Conservation (phyloP, 1,139 yeast genomes). For the Yamadazyma membranifaciens region DNA sequence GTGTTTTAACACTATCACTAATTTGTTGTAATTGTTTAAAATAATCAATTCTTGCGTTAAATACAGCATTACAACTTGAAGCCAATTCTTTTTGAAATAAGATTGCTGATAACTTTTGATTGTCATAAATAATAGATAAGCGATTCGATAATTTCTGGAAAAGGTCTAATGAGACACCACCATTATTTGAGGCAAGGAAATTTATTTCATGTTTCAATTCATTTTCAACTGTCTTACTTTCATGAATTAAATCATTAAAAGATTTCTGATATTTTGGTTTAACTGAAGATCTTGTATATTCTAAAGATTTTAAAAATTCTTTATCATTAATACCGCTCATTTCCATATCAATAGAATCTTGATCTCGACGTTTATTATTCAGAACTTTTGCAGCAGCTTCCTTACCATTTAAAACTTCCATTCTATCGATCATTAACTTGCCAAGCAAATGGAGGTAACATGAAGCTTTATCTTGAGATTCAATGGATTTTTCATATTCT, state of each 20-base stretch:
- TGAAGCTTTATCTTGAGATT: constrained; percentile 70
- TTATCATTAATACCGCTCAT: constrained; percentile 26
- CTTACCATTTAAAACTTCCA: constrained; percentile 27
- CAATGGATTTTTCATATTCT: constrained; percentile 73
- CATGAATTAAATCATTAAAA: constrained; percentile 30
- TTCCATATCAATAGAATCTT: constrained; percentile 24
- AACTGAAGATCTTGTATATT: constrained; percentile 24
- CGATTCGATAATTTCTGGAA: constrained; percentile 23
- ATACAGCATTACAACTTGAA: constrained; percentile 58
- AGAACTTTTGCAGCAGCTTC: constrained; percentile 22
- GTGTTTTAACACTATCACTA: constrained; percentile 68
- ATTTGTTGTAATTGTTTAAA: constrained; percentile 81
- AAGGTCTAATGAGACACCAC: constrained; percentile 19
- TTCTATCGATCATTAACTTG: constrained; percentile 55
- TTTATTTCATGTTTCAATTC: constrained; percentile 21
- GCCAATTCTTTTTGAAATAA: constrained; percentile 48
- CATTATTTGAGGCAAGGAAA: constrained; percentile 9
- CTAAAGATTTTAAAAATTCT: constrained; percentile 28
- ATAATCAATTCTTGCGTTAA: constrained; percentile 76
- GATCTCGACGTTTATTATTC: constrained; percentile 24
- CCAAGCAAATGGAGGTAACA: constrained; percentile 63
- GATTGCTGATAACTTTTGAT: constrained; percentile 39
- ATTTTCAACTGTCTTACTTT: constrained; percentile 24
- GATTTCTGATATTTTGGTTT: constrained; percentile 31
- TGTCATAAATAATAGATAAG: constrained; percentile 33